phyloP scores from a whole-genome alignment of 345 rosid species.

The Citrus hindsii region DNA sequence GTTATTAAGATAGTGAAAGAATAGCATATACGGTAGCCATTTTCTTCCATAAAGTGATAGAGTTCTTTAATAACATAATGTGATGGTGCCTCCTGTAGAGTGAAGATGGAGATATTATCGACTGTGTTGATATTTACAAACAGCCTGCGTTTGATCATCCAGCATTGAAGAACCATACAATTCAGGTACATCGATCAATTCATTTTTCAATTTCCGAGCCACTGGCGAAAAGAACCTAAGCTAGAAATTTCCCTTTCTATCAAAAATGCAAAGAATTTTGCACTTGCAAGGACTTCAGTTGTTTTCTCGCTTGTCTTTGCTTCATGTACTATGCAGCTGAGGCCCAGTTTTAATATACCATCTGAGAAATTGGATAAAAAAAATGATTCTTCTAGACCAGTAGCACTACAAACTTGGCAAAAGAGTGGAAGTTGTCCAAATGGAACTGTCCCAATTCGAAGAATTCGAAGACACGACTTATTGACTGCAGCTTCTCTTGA shows the following conservation, averaged over 20 bases:
- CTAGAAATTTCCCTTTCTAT: background rate
- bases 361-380: background rate
- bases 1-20: background rate
- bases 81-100: slow-evolving; percentile 6
- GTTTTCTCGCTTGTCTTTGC: background rate
- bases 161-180: slow-evolving; percentile 16
- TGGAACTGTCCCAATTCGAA: slow-evolving; percentile 50
- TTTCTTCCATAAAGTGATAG: background rate
- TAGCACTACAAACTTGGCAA: slow-evolving; percentile 37
- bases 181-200: slow-evolving; percentile 19
- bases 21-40: background rate
- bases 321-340: slow-evolving; percentile 33
- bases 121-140: slow-evolving; percentile 34
- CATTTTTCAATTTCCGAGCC: background rate
- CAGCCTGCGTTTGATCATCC: slow-evolving; percentile 35
- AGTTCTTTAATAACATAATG: background rate
- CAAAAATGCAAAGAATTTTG: background rate
- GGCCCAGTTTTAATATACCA: slow-evolving; percentile 23
- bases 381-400: slow-evolving; percentile 10
- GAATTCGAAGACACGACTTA: slow-evolving; percentile 34
- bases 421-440: slow-evolving; percentile 41
- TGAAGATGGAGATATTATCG: slow-evolving; percentile 25
- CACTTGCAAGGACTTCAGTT: background rate
- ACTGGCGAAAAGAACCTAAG: background rate
- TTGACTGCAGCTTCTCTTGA: slow-evolving; percentile 29